Base-by-base conservation (phyloP, 306 rosid species). In the Begonia loranthoides region DNA sequence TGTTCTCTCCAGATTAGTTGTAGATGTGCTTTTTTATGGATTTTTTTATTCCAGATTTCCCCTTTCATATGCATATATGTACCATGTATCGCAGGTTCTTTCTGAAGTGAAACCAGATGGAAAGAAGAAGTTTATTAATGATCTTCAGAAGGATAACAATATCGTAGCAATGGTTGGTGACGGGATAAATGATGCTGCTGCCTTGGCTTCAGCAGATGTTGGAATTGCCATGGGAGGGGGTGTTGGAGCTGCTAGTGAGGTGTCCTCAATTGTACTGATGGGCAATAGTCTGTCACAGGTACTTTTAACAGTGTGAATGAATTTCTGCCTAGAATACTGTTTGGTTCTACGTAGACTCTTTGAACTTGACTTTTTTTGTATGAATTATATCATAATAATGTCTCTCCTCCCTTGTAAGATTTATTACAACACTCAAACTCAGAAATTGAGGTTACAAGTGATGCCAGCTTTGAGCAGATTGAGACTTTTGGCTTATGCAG, bases 221-320 rank as follows among this genome's bases (percentile, higher is more conserved):
- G 97, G 95, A 53, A 82, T 89, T 71, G 97, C 95, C 56, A 73
- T 89, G 80, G 90, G 97, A 51, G 94, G 87, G 55, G 90, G 95
- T 69, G 97, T 84, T 38, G 97, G 97, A 69, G 97, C 97, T 67
- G 97, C 97, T 14, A 79, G 97, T 60, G 97, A 89, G 70, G 97
- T 85, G 67, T 89, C 95, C 69, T 83, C 97, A 24, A 71, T 89
- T 38, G 93, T 89, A 55, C 66, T 89, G 68, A 77, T 89, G 94
- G 90, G 88, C 71, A 78, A 89, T 69, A 85, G 75, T 71, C 90
- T 89, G 50, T 75, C 94, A 6, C 97, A 89, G 90, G 97, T 89
- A 62, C 49, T 34, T 58, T 1, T 10, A 24, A 21, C 57, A 48
- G 51, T 51, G 15, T 51, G 24, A 19, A 38, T 14, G 15, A 28